Base-by-base conservation (phyloP, 495 filamentous ascomycete species). In the Pseudomonodictys pantanalensis region DNA sequence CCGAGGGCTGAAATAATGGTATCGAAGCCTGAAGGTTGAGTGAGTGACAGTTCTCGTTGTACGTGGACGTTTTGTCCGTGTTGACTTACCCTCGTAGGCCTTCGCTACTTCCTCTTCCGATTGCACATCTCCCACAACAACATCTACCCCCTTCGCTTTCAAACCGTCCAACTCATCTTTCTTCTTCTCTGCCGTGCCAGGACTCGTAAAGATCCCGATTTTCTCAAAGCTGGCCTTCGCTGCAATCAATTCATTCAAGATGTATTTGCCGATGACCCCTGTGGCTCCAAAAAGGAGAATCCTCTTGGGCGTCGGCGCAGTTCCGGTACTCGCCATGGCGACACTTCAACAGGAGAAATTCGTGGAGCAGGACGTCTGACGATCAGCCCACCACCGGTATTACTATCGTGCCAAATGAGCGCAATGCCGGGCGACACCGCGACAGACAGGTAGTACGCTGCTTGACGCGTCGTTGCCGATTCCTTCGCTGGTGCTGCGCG, bases 211-310 rank as follows among this genome's bases (percentile, higher is more conserved):
- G 58, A 89, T 78, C 5, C 75, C 76, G 33, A 90, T 67, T 26
- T 77, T 77, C 54, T 68, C 71, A 68, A 86, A 81, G n/a, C 72
- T 58, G 3, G 73, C 69, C 38, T 81, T 79, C 17, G 79, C 75
- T 30, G 72, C 70, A 47, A 88, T 60, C 38, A 90, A 76, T 24
- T 81, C 78, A 22, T 77, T 62, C 7, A 80, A 77, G 68, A 90
- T 89, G 73, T 83, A 82, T 18, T 75, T 68, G 59, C 87, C 86
- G 52, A 90, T 89, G 33, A 71, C 69, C 47, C 87, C 87, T 4
- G 86, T 89, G 17, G 84, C 86, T 17, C 87, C 86, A 68, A 90
- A 80, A 51, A 89, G 74, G 33, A 90, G 80, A 46, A 90, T 73
- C 38, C 81, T 82, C 28, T 66, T 55, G 38, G 56, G 56, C 22